Base-by-base conservation (phyloP, 495 filamentous ascomycete species). In the Hypomontagnella submonticulosa region DNA sequence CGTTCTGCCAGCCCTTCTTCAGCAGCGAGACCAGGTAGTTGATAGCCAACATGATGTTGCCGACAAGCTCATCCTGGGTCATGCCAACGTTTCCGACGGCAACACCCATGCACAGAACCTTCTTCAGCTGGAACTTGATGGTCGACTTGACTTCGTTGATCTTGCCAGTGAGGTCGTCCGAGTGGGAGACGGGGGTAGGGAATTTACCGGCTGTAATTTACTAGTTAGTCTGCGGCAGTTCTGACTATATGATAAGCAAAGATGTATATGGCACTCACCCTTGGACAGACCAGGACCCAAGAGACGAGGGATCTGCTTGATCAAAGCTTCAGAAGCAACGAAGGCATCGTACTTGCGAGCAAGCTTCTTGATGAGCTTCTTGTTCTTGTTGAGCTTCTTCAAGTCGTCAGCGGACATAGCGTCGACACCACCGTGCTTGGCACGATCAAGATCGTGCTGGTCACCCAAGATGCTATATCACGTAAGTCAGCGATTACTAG, bases 311-410 rank as follows among this genome's bases (percentile, higher is more conserved):
- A 99, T 98, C 87, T 98, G 96, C 87, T 96, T 97, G 88, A 99
- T 96, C 70, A 99, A 82, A 76, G 89, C 81, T 74, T 99, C 95
- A 76, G 93, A 97, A 76, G 95, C 89, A 76, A 99, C 81, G 84
- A 99, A 99, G 69, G 93, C 94, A 84, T 99, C 96, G 88, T 99
- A 98, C 85, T 98, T 98, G 85, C 93, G 92, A 67, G 95, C 96
- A 63, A 99, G 91, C 89, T 98, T 99, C 91, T 99, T 99, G 89
- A 99, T 97, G 72, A 99, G 88, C 89, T 99, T 99, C 90, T 99
- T 99, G 91, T 99, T 99, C 91, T 98, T 99, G 89, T 99, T 99
- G 68, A 99, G 90, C 89, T 99, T 99, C 90, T 98, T 98, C 80
- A 99, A 83, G 81, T 99, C 95, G 73, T 99, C 95, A 64, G 90